Percentiles rank a stretch among this genome's conserved stretches.
These are phyloP conservation scores for Cucurbita ficifolia DNA, from an alignment of 306 rosid genomes.

Conservation along the genomic window DNA sequence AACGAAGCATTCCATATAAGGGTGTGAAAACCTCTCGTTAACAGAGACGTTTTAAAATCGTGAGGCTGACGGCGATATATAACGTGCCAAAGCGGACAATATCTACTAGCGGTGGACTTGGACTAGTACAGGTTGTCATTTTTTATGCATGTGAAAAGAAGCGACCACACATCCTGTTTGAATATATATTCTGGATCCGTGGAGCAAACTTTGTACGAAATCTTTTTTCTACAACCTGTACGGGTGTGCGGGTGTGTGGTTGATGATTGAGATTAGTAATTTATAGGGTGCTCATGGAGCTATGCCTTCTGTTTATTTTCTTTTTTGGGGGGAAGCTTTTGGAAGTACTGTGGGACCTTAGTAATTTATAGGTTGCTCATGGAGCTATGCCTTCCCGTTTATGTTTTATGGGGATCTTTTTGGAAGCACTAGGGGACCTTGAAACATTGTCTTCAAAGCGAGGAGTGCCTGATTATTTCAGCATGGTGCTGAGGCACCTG, in stretches of 20 bases:
- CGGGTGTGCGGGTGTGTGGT: neutral
- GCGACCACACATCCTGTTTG: neutral
- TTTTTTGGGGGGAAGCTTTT: neutral
- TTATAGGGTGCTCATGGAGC: neutral
- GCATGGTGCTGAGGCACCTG: neutral
- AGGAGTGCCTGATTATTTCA: neutral
- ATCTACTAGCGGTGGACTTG: too few species aligned
- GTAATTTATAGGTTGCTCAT: neutral
- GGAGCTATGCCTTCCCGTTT: neutral
- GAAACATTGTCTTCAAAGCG: neutral
- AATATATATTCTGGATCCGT: neutral
- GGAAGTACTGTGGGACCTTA: neutral
- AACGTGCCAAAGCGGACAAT: too few species aligned
- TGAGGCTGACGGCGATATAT: too few species aligned
- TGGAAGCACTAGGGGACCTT: neutral
- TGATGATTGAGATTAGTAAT: neutral
- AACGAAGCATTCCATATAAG: too few species aligned
- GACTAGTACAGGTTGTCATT: neutral
- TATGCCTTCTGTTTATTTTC: neutral
- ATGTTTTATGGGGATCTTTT: neutral
- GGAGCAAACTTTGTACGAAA: neutral
- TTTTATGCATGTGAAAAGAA: neutral
- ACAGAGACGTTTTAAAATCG: too few species aligned
- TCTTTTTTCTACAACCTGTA: neutral
- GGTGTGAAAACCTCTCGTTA: too few species aligned